phyloP scores from a whole-genome alignment of 768 basidiomycete species.

The Terana coerulea region DNA sequence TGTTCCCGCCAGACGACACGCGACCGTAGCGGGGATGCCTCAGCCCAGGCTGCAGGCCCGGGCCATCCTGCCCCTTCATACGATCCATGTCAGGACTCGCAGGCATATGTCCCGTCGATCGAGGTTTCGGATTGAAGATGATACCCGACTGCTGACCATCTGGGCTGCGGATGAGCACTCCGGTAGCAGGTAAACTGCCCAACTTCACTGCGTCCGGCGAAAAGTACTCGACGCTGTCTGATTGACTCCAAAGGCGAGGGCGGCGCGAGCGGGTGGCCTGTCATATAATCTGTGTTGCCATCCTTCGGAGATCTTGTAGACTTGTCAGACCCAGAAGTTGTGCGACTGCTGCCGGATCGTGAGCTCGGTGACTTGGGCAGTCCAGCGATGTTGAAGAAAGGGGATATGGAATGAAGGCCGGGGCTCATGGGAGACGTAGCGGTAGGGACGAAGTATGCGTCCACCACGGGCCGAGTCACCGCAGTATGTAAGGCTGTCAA shows the following conservation, averaged over 20 bases:
- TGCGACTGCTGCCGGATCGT: slow-evolving; percentile 44
- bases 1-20: not conserved
- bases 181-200: slow-evolving; percentile 76
- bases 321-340: slow-evolving; percentile 61
- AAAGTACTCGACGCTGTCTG: slow-evolving; percentile 79
- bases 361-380: slow-evolving; percentile 41
- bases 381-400: slow-evolving; percentile 34
- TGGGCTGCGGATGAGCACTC: slow-evolving; percentile 86
- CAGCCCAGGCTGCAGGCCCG: not conserved
- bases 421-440: slow-evolving; percentile 88
- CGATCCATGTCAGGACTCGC: slow-evolving; percentile 37
- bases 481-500: slow-evolving; percentile 92
- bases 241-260: slow-evolving; percentile 69
- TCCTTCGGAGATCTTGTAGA: slow-evolving; percentile 55
- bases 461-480: slow-evolving; percentile 78
- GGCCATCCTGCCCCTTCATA: slow-evolving; percentile 35
- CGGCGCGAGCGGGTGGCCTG: slow-evolving; percentile 36
- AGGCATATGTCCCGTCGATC: slow-evolving; percentile 21
- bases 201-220: slow-evolving; percentile 60
- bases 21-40: slow-evolving; percentile 5
- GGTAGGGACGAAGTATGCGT: slow-evolving; percentile 92
- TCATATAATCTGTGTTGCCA: slow-evolving; percentile 30
- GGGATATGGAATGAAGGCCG: slow-evolving; percentile 45
- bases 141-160: slow-evolving; percentile 95
- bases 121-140: slow-evolving; percentile 79